A percentile compares a stretch with the other conserved stretches of the same genome.
These are phyloP conservation scores for Rhodotorula sp. DNA, from an alignment of 1,284 basidiomycete genomes.

Conservation along the genomic window DNA sequence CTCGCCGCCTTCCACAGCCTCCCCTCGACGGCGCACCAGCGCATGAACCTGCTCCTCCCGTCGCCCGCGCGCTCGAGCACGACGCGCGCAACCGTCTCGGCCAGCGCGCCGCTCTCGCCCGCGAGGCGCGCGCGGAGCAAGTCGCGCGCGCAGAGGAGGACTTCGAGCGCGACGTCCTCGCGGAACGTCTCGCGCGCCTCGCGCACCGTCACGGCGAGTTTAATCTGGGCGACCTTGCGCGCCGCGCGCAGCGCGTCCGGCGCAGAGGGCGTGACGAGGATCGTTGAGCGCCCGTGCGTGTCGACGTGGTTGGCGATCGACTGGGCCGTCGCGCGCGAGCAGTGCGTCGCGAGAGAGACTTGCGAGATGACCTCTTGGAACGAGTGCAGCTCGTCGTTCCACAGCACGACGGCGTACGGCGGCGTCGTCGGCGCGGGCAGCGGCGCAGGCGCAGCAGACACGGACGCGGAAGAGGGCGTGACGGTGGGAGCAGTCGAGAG, in stretches of 20 bases:
- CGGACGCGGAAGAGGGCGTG: conserved; percentile 45
- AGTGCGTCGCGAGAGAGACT: conserved; percentile 67
- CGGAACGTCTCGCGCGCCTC: conserved; percentile 84
- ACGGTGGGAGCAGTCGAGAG: background rate
- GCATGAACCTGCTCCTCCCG: conserved; percentile 61
- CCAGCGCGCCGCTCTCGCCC: conserved; percentile 63
- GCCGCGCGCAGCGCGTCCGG: conserved; percentile 74
- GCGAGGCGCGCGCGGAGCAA: conserved; percentile 63
- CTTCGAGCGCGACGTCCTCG: conserved; percentile 74
- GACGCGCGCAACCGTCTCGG: conserved; percentile 70
- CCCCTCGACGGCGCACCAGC: conserved; percentile 74
- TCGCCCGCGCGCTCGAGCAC: conserved; percentile 61
- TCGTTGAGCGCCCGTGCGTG: conserved; percentile 72
- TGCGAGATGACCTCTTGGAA: conserved; percentile 85
- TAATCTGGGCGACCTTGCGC: conserved; percentile 78
- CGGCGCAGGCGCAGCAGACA: background rate
- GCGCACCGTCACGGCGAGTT: conserved; percentile 86
- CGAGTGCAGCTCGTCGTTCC: conserved; percentile 98
- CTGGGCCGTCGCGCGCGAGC: conserved; percentile 64
- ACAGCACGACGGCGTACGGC: conserved; percentile 78
- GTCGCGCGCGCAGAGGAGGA: conserved; percentile 77
- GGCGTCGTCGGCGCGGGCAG: background rate
- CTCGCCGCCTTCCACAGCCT: conserved; percentile 81
- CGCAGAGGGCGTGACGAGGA: conserved; percentile 73
- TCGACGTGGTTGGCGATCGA: conserved; percentile 71